Evolutionary conservation across 129 eudicot species (phyloP).

Genomic region (Helianthus tuberosus): DNA sequence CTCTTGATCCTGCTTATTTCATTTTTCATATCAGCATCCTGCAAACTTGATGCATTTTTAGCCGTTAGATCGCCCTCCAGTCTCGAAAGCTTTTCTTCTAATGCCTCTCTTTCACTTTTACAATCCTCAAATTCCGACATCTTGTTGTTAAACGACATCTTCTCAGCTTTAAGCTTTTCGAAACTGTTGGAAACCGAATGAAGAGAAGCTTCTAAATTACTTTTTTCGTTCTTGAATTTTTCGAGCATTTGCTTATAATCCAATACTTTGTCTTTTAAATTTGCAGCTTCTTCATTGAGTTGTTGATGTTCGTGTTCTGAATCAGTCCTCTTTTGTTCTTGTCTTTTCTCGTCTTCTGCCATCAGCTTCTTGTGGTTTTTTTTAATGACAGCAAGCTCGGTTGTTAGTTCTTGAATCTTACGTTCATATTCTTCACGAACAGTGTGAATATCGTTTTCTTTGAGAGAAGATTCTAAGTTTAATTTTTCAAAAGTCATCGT

Average conservation of each 20-base stretch:
- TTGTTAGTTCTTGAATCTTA: slow-evolving; percentile 40
- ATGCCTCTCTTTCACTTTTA: slow-evolving; percentile 31
- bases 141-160: slow-evolving; percentile 35
- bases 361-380: slow-evolving; percentile 39
- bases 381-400: slow-evolving; percentile 44
- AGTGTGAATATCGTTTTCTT: slow-evolving; percentile 44
- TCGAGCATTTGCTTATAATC: slow-evolving; percentile 44
- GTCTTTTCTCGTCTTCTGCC: slow-evolving; percentile 48
- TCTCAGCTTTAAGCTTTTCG: slow-evolving; percentile 59
- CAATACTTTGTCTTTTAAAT: slow-evolving; percentile 50
- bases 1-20: slow-evolving; percentile 56
- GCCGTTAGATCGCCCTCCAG: slow-evolving; percentile 47
- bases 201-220: slow-evolving; percentile 51
- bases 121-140: slow-evolving; percentile 66
- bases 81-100: slow-evolving; percentile 60
- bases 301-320: slow-evolving; percentile 67
- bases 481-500: slow-evolving; percentile 43
- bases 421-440: slow-evolving; percentile 42
- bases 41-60: slow-evolving; percentile 32
- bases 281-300: slow-evolving; percentile 55
- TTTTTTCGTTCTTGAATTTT: slow-evolving; percentile 47
- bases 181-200: slow-evolving; percentile 38
- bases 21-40: slow-evolving; percentile 48
- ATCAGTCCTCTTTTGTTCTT: slow-evolving; percentile 55
- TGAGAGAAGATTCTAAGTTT: slow-evolving; percentile 48